phyloP scores from a whole-genome alignment of 306 rosid species.

The Prunus kanzakura region DNA sequence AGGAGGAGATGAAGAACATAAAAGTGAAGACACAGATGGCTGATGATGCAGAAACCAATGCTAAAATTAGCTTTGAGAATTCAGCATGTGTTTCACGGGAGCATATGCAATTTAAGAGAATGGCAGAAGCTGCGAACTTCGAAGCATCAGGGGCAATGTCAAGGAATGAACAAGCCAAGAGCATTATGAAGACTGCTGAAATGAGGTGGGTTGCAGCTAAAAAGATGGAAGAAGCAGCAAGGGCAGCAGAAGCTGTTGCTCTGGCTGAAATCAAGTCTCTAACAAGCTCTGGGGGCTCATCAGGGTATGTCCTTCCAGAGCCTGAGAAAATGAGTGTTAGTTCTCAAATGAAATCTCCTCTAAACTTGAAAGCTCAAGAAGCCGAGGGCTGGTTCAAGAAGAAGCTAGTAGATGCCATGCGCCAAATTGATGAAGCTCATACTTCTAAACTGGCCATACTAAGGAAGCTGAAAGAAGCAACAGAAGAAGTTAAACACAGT shows the following conservation, averaged over 20 bases:
- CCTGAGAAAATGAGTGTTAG: constrained; percentile 50
- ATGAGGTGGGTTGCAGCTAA: constrained; percentile 91
- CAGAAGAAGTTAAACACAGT: constrained; percentile 65
- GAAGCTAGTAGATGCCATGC: constrained; percentile 45
- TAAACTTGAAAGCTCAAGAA: constrained; percentile 35
- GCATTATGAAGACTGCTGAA: constrained; percentile 67
- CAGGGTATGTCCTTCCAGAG: constrained; percentile 46
- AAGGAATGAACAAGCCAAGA: constrained; percentile 26
- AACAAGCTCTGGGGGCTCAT: constrained; percentile 35
- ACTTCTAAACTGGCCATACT: constrained; percentile 49
- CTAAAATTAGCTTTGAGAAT: constrained; percentile 9
- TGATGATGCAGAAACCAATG: constrained; percentile 21
- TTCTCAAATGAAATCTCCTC: constrained; percentile 36
- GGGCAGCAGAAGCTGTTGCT: constrained; percentile 93
- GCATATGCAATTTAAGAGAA: constrained; percentile 24
- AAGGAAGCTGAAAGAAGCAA: constrained; percentile 75
- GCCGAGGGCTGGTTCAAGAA: constrained; percentile 49
- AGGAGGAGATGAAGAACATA: constrained; percentile 36
- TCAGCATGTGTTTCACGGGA: constrained; percentile 26
- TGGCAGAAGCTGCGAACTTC: constrained; percentile 29
- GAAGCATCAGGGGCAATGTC: constrained; percentile 32
- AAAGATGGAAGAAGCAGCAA: constrained; percentile 98
- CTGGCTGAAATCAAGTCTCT: constrained; percentile 80
- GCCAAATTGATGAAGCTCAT: constrained; percentile 51
- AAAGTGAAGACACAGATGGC: constrained; percentile 24